Percentiles rank a stretch among this genome's conserved stretches.
Evolutionary conservation across 257 asterid genomes (phyloP).

Genomic region (Solanum commersonii): DNA sequence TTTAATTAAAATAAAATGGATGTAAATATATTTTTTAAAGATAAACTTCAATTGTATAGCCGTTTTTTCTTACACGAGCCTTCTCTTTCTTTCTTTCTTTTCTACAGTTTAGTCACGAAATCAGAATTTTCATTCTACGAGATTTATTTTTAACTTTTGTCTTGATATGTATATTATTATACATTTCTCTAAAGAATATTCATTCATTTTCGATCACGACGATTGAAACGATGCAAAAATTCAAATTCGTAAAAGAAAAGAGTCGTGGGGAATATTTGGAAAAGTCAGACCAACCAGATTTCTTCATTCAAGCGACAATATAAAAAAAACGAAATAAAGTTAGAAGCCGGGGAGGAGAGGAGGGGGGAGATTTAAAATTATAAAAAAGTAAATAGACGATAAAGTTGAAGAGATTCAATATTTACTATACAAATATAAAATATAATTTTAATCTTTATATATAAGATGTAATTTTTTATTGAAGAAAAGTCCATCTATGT

Average conservation of each 20-base stretch:
- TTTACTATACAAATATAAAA: background rate
- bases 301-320: too few species aligned
- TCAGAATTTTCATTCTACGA: too few species aligned
- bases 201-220: accelerated
- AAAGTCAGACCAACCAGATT: accelerated
- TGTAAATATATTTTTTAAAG: background rate
- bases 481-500: background rate
- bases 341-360: too few species aligned
- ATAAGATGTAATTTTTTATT: background rate
- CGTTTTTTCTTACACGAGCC: background rate
- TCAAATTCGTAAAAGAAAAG: accelerated
- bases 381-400: too few species aligned
- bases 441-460: background rate
- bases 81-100: background rate
- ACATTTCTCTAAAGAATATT: accelerated
- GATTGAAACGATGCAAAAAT: too few species aligned
- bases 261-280: accelerated
- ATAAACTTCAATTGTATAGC: background rate
- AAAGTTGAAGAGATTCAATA: background rate
- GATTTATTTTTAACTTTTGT: accelerated
- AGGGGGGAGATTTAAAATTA: too few species aligned
- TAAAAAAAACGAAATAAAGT: too few species aligned
- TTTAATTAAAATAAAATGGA: background rate
- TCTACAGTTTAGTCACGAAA: background rate
- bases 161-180: too few species aligned